Evolutionary conservation across 148 eudicot genomes (phyloP).

Genomic region (Nyssa sinensis): DNA sequence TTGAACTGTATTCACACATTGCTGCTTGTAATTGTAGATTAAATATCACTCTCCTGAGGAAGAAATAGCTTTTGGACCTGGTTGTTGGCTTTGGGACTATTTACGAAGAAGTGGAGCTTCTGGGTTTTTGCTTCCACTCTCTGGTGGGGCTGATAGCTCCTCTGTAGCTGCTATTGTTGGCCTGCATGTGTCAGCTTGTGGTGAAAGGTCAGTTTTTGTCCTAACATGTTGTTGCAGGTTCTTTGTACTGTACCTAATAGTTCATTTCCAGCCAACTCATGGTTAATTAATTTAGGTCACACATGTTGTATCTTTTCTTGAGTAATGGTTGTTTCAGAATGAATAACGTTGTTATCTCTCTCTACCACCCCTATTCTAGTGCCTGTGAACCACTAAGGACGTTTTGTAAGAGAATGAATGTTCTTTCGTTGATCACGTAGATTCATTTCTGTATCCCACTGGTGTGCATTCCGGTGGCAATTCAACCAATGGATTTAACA

Average conservation of each 20-base stretch:
- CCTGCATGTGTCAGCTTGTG: slow-evolving; percentile 96
- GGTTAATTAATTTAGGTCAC: neutral
- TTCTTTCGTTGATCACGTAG: too few species aligned
- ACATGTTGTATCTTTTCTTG: neutral
- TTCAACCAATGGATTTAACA: too few species aligned
- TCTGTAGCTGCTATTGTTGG: slow-evolving; percentile 98
- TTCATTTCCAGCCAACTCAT: neutral
- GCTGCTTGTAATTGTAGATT: slow-evolving; percentile 37
- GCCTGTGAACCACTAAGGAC: neutral
- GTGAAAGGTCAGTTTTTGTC: slow-evolving; percentile 61
- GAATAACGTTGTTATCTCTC: neutral
- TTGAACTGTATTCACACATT: neutral
- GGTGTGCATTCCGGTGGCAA: too few species aligned
- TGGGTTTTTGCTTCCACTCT: slow-evolving; percentile 95
- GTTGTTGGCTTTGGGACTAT: slow-evolving; percentile 98
- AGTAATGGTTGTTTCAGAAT: slow-evolving; percentile 6
- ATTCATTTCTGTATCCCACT: too few species aligned
- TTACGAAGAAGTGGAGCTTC: slow-evolving; percentile 98
- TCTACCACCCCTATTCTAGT: neutral
- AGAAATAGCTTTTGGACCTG: slow-evolving; percentile 98
- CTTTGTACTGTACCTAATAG: neutral
- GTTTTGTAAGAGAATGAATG: neutral
- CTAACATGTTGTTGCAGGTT: neutral
- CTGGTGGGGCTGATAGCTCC: slow-evolving; percentile 99
- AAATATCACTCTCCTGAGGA: slow-evolving; percentile 90